Evolutionary conservation across 1,139 yeast species (phyloP), one percentile per base, ranked within the genome.

Genomic region (Zygoascus hellenicus): DNA sequence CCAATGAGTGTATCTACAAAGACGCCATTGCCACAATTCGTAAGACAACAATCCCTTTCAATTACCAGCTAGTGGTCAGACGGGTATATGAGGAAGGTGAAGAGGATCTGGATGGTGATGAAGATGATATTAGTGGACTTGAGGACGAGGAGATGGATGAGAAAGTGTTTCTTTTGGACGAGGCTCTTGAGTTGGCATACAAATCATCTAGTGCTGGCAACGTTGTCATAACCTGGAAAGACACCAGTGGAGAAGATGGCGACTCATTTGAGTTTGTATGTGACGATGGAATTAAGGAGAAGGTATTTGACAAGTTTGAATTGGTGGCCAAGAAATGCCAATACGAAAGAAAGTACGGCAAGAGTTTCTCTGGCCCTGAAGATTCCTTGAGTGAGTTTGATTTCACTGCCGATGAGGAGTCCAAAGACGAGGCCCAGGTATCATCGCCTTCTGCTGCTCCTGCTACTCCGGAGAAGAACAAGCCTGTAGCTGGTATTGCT

Each of bases 241-340:
- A 92, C 57, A 62, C 81, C 45, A 83, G 83, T 44, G 96, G 96
- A 29, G 96, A 88, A 57, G 71, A 74, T n/a, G 97, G 90, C 13
- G 97, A 90, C 61, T 69, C 74, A 51, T 89, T 84, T 65, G 95
- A 88, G 64, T 90, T 88, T 66, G 74, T 84, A 16, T 77, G 89
- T 48, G 88, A 81, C 52, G 76, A 76, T 42, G 74, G 75, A n/a
- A 77, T 83, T 7, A 72, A 81, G 29, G 58, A 68, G 2, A 70
- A 68, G 34, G 81, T 81, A 22, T 74, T 87, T 44, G 83, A 82
- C 29, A 71, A 73, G 41, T 92, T 92, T 62, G 77, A 85, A 68
- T 62, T 69, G 34, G 72, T 80, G 0, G 72, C 88, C 11, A 76
- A 78, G 60, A 76, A 76, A 51, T 86, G 96, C 60, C 78, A 83